Evolutionary conservation across 1,284 basidiomycete genomes (phyloP).

Genomic region (Apiotrichum akiyoshidainum): DNA sequence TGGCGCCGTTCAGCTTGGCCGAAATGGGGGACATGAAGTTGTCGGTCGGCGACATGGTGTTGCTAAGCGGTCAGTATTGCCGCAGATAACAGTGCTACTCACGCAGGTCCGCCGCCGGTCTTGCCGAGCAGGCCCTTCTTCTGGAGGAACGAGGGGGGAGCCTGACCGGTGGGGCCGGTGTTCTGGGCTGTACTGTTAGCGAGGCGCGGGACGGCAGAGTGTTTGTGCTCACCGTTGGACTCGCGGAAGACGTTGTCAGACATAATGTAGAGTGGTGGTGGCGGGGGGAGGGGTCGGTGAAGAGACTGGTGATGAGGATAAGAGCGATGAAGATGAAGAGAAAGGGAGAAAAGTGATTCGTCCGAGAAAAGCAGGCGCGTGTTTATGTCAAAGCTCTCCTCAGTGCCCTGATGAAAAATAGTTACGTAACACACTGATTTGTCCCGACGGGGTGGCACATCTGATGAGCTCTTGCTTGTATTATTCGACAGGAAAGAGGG

Average conservation of each 20-base stretch:
- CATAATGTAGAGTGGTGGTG: slow-evolving; percentile 9
- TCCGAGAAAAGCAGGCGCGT: slow-evolving; percentile 22
- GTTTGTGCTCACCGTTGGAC: slow-evolving; percentile 18
- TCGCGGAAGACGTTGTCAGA: slow-evolving; percentile 22
- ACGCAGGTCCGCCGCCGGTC: slow-evolving; percentile 20
- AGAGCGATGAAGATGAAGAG: not conserved
- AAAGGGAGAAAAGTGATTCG: not conserved
- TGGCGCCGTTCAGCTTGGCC: slow-evolving; percentile 79
- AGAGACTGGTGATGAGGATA: not conserved
- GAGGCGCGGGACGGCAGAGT: not conserved
- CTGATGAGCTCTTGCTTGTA: too few relatives aligned
- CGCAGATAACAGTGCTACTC: slow-evolving; percentile 11
- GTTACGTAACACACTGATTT: too few relatives aligned
- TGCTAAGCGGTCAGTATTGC: slow-evolving; percentile 32
- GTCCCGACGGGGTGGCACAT: too few relatives aligned
- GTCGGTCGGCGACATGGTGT: slow-evolving; percentile 82
- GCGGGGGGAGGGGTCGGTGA: not conserved
- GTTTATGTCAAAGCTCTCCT: slow-evolving; percentile 7
- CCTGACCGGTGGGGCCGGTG: not conserved
- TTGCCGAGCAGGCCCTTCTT: slow-evolving; percentile 47
- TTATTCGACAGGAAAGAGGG: too few relatives aligned
- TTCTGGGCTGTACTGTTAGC: not conserved
- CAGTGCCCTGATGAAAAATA: too few relatives aligned
- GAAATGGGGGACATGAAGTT: slow-evolving; percentile 84
- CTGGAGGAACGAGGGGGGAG: slow-evolving; percentile 39